Evolutionary conservation across 768 basidiomycete genomes (phyloP), one percentile per base, ranked within the genome.

Genomic region (Mrakia frigida): DNA sequence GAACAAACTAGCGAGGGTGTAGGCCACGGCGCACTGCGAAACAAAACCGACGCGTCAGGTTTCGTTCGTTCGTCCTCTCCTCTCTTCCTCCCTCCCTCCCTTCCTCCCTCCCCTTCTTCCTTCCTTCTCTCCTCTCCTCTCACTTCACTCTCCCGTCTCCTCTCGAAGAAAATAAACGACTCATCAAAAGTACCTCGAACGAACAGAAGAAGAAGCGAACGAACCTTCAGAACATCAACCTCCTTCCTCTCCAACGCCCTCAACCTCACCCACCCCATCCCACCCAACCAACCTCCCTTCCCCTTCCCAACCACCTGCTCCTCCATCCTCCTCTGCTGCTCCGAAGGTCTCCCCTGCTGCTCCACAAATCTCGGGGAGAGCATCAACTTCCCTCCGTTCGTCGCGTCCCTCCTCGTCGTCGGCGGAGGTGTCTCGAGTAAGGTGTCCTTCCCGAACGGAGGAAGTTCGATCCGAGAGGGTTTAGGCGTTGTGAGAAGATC

Each of bases 21-120:
- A 99, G 0, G 95, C 92, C 25, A 98, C 85, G 2, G 90, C 87
- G 84, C 97, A 99, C 84, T 98, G 98, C 79, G 96, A 84, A 61
- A 97, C 88, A 81, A 92, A 77, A 21, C 1, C 61, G 61, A 33
- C 18, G 31, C 61, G 52, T 41, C 52, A 46, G 23, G 61, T 52
- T 28, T 63, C 35, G 60, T n/a, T 69, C 69, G 41, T 71, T 23
- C 28, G 50, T 61, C 23, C 43, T 18, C 13, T 52, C 41, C 60
- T 53, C 33, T 37, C 75, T 39, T 9, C 3, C 18, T 50, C 6
- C 46, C 46, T 50, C 6, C 16, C 46, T 14, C 25, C n/a, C 35
- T 23, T 23, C 65, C 65, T 25, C 18, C 35, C 65, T 35, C 65
- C 18, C 10, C 18, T 25, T 11, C 39, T 14, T 7, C 61, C 21